Evolutionary conservation across 768 basidiomycete species (phyloP).

Genomic region (Kondoa malvinella): DNA sequence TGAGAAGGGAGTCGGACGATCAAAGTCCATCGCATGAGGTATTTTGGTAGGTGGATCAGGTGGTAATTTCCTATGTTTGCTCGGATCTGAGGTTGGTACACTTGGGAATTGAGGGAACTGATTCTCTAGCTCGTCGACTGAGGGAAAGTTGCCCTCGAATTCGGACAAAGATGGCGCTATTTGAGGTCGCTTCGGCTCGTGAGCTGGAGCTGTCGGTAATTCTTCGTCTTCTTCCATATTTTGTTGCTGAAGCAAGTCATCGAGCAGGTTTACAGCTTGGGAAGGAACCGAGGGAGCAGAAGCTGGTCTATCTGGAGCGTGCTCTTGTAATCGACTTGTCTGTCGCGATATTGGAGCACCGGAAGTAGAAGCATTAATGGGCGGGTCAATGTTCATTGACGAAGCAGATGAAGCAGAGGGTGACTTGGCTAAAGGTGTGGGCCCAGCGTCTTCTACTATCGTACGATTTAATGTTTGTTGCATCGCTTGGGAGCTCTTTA

Average conservation of each 20-base stretch:
- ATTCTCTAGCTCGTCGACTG: conserved; percentile 5
- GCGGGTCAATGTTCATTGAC: not conserved
- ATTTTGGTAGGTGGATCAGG: not conserved
- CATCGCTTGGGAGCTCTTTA: not conserved
- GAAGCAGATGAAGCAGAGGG: not conserved
- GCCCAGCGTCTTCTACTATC: not conserved
- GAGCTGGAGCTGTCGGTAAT: not conserved
- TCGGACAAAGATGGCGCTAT: not conserved
- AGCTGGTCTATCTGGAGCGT: no score
- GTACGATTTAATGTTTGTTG: no score
- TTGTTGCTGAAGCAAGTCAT: not conserved
- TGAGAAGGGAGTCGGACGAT: not conserved
- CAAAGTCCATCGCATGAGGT: not conserved
- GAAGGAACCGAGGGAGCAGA: no score
- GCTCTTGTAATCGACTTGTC: not conserved
- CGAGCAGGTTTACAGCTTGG: not conserved
- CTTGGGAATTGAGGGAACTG: conserved; percentile 3
- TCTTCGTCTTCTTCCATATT: not conserved
- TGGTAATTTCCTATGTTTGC: not conserved
- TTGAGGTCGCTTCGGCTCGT: not conserved
- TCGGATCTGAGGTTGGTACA: not conserved
- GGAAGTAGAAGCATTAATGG: not conserved
- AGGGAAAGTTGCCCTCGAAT: conserved; percentile 1
- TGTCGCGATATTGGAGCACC: not conserved
- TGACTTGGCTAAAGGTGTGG: not conserved